Evolutionary conservation across 2,329 filamentous ascomycete genomes (phyloP), one percentile per base, ranked within the genome.

Genomic region (Neodidymelliopsis sp.): DNA sequence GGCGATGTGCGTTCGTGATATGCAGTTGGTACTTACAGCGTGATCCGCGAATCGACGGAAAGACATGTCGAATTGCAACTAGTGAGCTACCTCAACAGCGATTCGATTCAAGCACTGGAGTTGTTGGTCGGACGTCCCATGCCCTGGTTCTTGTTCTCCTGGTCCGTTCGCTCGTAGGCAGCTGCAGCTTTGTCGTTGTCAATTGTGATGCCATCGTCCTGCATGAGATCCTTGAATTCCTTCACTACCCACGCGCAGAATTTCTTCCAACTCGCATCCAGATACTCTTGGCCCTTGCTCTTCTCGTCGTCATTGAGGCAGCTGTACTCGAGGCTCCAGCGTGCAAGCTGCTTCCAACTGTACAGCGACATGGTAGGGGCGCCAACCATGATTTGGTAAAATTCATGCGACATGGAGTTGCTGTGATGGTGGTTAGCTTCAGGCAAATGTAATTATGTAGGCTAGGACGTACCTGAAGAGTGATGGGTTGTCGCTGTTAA

Each of bases 401-500:
- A 90, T 63, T 91, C 88, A 57, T 90, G 86, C 1, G 85, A 87
- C 31, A 91, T 78, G 2, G 84, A 84, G 11, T 87, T 89, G 55
- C 85, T 89, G 48, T 36, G 19, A 33, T 48, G 35, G 30, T 48
- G 35, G 18, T 40, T 23, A 39, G 35, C 20, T 5, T 29, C 9
- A 2, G 8, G 15, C 7, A 16, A 4, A 19, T 4, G 2, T n/a
- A n/a, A 2, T 13, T 18, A 8, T 19, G 13, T 9, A 27, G 15
- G 29, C 13, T 4, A 11, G 22, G 3, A 42, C 52, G 6, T 63
- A 88, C 86, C 80, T 79, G 67, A 90, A 91, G 0, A 90, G 75
- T 0, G 87, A 87, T 6, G 87, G 87, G 55, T 91, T 91, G 62
- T 91, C 88, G 16, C 86, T 88, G 62, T 84, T 90, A 29, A 91